Conservation (phyloP, 1,139 yeast genomes). For the Geotrichum fermentans region DNA sequence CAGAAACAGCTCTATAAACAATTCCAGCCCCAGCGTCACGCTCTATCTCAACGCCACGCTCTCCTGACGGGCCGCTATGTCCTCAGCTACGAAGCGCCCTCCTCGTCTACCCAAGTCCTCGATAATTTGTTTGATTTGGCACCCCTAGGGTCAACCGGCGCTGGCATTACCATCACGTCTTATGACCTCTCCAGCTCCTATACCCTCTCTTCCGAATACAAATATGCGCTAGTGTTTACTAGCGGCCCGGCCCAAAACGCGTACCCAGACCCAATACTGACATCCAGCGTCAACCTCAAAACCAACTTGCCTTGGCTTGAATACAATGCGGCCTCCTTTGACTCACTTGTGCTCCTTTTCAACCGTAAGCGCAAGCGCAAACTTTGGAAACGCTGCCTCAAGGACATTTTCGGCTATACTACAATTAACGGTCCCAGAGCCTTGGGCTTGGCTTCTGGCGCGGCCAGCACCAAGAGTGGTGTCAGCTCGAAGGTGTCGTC, state of each 20-base stretch:
- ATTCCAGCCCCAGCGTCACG: conserved; percentile 11
- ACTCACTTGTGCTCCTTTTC: conserved; percentile 17
- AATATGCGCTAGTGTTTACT: conserved; percentile 16
- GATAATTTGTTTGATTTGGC: conserved; percentile 7
- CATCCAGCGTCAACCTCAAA: neutral
- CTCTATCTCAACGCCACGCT: conserved; percentile 11
- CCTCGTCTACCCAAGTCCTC: neutral
- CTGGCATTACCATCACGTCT: conserved; percentile 8
- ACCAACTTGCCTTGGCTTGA: conserved; percentile 15
- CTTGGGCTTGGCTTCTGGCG: neutral
- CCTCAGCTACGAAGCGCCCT: neutral
- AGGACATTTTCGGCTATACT: conserved; percentile 11
- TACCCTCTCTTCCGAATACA: conserved; percentile 10
- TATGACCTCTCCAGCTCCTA: conserved; percentile 17
- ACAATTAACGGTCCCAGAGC: conserved; percentile 1
- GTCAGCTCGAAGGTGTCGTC: neutral
- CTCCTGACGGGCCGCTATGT: conserved; percentile 12
- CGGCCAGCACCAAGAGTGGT: neutral
- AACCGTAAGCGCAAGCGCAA: conserved; percentile 16
- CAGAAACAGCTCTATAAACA: conserved; percentile 15
- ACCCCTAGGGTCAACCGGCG: neutral
- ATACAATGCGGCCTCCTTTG: conserved; percentile 1
- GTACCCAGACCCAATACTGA: neutral
- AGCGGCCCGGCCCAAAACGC: neutral
- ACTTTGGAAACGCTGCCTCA: conserved; percentile 17